Evolutionary conservation across 768 basidiomycete genomes (phyloP).

Genomic region (Trametes elegans): DNA sequence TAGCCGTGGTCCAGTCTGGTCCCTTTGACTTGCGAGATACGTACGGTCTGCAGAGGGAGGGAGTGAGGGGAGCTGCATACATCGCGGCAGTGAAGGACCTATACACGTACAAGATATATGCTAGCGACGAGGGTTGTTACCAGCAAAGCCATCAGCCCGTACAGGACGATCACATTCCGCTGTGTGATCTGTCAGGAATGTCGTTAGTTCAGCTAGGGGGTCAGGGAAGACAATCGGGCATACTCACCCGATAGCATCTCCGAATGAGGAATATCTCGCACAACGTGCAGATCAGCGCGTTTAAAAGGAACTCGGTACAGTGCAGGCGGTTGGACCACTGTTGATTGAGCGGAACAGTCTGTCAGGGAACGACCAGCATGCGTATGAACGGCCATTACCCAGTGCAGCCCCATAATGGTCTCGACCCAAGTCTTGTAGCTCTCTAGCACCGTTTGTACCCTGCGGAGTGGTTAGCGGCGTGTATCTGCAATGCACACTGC

Average conservation of each 20-base stretch:
- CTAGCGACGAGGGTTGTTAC: slow-evolving; percentile 38
- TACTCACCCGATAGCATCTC: slow-evolving; percentile 49
- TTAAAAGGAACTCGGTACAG: slow-evolving; percentile 47
- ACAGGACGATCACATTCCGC: slow-evolving; percentile 36
- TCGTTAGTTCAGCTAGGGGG: not conserved
- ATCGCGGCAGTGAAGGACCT: not conserved
- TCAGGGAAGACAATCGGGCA: not conserved
- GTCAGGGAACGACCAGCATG: not conserved
- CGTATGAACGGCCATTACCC: slow-evolving; percentile 14
- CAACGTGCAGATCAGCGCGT: slow-evolving; percentile 44
- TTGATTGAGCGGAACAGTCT: not conserved
- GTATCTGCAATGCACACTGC: too few species aligned
- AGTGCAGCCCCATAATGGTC: slow-evolving; percentile 20
- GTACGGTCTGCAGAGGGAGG: too few species aligned
- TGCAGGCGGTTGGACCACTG: slow-evolving; percentile 38
- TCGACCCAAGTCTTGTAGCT: slow-evolving; percentile 31
- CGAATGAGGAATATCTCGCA: slow-evolving; percentile 50
- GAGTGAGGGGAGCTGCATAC: too few species aligned
- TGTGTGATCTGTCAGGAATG: slow-evolving; percentile 38
- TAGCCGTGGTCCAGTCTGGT: not conserved
- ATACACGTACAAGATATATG: slow-evolving; percentile 35
- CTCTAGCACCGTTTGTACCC: slow-evolving; percentile 26
- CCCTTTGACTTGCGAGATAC: slow-evolving; percentile 9
- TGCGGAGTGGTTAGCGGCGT: not conserved
- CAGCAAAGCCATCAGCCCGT: slow-evolving; percentile 35